Percentiles rank a stretch among this genome's conserved stretches.
phyloP scores from a whole-genome alignment of 129 eudicot species.

The Daucus carota region DNA sequence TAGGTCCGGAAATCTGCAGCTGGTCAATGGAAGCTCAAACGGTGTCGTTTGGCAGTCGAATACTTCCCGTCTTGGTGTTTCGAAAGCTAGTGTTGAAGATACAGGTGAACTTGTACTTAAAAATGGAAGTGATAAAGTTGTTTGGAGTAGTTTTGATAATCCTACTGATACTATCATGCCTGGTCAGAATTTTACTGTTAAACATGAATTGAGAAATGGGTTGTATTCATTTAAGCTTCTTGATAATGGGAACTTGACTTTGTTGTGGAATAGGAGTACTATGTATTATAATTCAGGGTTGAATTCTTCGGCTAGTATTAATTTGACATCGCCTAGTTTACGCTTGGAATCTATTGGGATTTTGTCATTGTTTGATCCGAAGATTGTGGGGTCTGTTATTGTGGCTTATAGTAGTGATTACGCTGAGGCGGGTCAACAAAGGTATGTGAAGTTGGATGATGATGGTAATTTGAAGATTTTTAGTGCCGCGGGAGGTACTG shows the following conservation, averaged over 20 bases:
- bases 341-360: conserved; percentile 54
- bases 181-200: conserved; percentile 35
- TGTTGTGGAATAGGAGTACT: conserved; percentile 46
- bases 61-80: conserved; percentile 43
- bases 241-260: conserved; percentile 43
- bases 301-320: conserved; percentile 41
- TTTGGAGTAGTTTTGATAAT: conserved; percentile 61
- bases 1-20: conserved; percentile 48
- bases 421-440: conserved; percentile 43
- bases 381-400: conserved; percentile 20
- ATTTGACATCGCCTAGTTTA: conserved; percentile 44
- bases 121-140: conserved; percentile 20
- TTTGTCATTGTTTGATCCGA: conserved; percentile 37
- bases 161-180: conserved; percentile 77
- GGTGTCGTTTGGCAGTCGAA: conserved; percentile 53
- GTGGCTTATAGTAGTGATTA: conserved; percentile 83
- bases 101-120: conserved; percentile 51
- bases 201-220: conserved; percentile 40
- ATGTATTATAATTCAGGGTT: conserved; percentile 52
- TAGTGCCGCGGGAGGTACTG: conserved; percentile 41
- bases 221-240: conserved; percentile 43
- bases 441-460: conserved; percentile 53
- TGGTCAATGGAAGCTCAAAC: conserved; percentile 41
- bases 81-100: conserved; percentile 44
- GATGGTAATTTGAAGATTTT: conserved; percentile 88